These are phyloP conservation scores for Blastocystis sp. DNA, from an alignment of 352 stramenopile genomes.

Conservation along the genomic window DNA sequence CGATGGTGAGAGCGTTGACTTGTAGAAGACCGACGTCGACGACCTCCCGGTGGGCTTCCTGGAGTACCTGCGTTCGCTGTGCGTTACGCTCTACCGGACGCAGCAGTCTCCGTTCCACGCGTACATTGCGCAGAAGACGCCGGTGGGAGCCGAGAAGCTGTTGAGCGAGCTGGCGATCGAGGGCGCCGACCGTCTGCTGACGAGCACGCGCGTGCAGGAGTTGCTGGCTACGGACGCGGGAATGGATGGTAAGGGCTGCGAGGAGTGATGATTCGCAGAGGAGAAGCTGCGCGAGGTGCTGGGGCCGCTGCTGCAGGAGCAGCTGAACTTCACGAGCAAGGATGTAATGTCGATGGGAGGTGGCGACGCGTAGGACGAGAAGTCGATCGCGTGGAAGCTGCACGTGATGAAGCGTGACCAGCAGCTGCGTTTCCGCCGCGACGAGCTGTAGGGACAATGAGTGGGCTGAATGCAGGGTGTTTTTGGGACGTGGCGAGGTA, in stretches of 20 bases:
- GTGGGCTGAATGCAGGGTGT: neutral
- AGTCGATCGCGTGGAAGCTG: neutral
- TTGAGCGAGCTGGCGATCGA: neutral
- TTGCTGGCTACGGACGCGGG: neutral
- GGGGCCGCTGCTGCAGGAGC: neutral
- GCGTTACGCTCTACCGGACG: conserved; percentile 16
- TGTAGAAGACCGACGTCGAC: neutral
- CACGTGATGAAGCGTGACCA: conserved; percentile 26
- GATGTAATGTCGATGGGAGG: neutral
- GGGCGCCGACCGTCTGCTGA: neutral
- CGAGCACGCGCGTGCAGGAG: neutral
- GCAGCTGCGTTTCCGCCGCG: conserved; percentile 20
- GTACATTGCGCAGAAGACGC: neutral
- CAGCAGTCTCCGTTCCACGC: conserved; percentile 14
- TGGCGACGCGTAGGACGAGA: neutral
- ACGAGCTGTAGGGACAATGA: neutral
- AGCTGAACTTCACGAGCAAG: neutral
- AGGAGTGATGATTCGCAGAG: neutral
- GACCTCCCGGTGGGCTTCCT: neutral
- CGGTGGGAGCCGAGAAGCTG: neutral
- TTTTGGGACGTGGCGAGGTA: conserved; percentile 1
- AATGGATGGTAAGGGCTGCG: neutral
- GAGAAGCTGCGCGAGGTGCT: conserved; percentile 1
- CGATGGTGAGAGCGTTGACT: neutral
- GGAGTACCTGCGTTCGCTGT: conserved; percentile 29